These are phyloP conservation scores for Cutaneotrichosporon daszewskae DNA, from an alignment of 1,284 basidiomycete species.

Conservation along the genomic window DNA sequence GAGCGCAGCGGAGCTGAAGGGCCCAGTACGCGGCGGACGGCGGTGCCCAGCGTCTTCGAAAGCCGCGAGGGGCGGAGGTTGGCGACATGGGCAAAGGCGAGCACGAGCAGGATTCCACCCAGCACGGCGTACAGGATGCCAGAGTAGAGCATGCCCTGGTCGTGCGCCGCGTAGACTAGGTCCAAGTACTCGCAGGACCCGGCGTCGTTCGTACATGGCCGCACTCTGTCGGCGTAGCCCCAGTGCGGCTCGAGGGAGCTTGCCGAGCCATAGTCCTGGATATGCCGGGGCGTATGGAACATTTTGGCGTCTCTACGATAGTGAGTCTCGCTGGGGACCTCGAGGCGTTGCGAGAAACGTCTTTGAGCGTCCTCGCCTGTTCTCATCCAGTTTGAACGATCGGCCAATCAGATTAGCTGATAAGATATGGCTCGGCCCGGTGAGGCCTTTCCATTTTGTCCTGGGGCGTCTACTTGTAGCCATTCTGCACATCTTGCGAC, in stretches of 20 bases:
- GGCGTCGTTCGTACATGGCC: slow-evolving; percentile 33
- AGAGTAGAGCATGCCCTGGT: slow-evolving; percentile 28
- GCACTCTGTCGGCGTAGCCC: slow-evolving; percentile 27
- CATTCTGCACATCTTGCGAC: too few species aligned
- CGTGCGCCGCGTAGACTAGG: slow-evolving; percentile 30
- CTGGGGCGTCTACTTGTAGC: too few species aligned
- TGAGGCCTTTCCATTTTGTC: too few species aligned
- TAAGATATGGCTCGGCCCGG: too few species aligned
- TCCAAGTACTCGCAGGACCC: slow-evolving; percentile 35
- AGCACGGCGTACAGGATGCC: slow-evolving; percentile 27
- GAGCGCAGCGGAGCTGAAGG: slow-evolving; percentile 18
- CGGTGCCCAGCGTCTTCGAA: slow-evolving; percentile 5
- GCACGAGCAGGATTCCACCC: slow-evolving; percentile 17
- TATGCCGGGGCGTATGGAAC: slow-evolving; percentile 27
- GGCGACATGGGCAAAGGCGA: background rate
- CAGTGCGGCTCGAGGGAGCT: slow-evolving; percentile 26
- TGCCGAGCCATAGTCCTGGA: slow-evolving; percentile 24
- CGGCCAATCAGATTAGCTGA: too few species aligned
- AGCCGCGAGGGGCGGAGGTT: background rate
- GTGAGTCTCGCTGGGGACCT: too few species aligned
- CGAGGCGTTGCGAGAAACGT: too few species aligned
- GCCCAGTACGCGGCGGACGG: slow-evolving; percentile 10
- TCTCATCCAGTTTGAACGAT: too few species aligned
- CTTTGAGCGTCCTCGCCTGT: too few species aligned
- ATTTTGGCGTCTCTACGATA: too few species aligned